Conservation (phyloP, 352 stramenopile species). For the Thraustotheca clavata region DNA sequence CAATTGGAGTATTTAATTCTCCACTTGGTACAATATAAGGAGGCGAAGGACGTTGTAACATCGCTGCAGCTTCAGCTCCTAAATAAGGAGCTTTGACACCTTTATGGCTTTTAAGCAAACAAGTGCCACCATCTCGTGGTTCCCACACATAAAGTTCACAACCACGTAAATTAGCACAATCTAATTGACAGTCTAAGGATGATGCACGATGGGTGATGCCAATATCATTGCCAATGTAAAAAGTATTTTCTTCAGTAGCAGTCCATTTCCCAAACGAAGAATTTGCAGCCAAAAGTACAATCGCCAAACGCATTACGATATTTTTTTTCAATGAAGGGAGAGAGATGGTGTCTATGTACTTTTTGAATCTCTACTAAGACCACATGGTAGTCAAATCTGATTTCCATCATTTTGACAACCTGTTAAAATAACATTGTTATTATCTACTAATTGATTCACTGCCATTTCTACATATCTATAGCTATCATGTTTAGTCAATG, state of each 20-base stretch:
- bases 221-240: slow-evolving; percentile 15
- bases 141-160: slow-evolving; percentile 14
- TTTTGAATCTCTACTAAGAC: too few species aligned
- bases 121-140: not conserved
- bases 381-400: too few species aligned
- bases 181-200: not conserved
- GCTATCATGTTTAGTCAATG: too few species aligned
- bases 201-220: not conserved
- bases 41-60: not conserved
- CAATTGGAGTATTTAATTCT: not conserved
- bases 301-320: too few species aligned
- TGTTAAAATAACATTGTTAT: too few species aligned
- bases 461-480: too few species aligned
- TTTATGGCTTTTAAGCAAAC: slow-evolving; percentile 11
- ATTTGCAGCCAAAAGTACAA: not conserved
- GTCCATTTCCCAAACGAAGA: not conserved
- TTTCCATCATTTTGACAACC: too few species aligned
- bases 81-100: not conserved
- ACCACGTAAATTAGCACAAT: not conserved
- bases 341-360: too few species aligned
- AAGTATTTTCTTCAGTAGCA: not conserved
- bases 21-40: not conserved
- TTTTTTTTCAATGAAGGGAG: too few species aligned
- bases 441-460: too few species aligned
- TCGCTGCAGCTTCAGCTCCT: not conserved